Evolutionary conservation across 805 yeast genomes (phyloP), one percentile per base, ranked within the genome.

Genomic region (Wickerhamomyces rabaulensis): DNA sequence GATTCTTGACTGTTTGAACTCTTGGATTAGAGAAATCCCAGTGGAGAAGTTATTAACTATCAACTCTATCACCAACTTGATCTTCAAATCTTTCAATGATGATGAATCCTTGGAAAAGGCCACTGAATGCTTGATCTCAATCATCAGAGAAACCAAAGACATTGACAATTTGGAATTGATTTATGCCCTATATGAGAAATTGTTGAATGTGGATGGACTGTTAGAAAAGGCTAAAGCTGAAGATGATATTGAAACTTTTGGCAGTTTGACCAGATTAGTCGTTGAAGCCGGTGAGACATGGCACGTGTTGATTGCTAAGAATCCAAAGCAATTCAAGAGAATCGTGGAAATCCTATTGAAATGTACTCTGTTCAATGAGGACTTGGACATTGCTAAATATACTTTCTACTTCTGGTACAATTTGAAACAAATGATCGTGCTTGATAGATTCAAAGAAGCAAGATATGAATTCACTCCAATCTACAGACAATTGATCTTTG

Each of bases 201-300:
- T 94, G 35, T 67, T 91, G 48, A 73, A 74, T 41, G 68, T 91
- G 42, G 76, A 80, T 60, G 75, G 78, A 4, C 69, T 73, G 39
- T 58, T 84, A 49, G 65, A 70, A 17, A 75, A 74, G 3, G 45
- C 42, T 27, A 17, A 42, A 44, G 67, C 55, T 23, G 56, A 59
- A 37, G 74, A 71, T 42, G 67, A 63, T 45, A 52, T 62, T 1
- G 94, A 85, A 31, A 73, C 75, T 35, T 76, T 86, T 58, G 83
- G 82, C 47, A 80, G 86, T 13, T 68, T 87, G 44, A 79, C 95
- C 0, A 75, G 94, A 57, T 63, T 94, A 39, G 87, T 86, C 62
- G 87, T 90, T 7, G 95, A 90, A 56, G 95, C 97, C 2, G 96
- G 96, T 47, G 97, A 90, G 66, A 78, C 95, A 2, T 94, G 99